Percentiles rank a stretch among this genome's conserved stretches.
Conservation (phyloP, 2,329 filamentous ascomycete species). For the Fonsecaea pugnacius region DNA sequence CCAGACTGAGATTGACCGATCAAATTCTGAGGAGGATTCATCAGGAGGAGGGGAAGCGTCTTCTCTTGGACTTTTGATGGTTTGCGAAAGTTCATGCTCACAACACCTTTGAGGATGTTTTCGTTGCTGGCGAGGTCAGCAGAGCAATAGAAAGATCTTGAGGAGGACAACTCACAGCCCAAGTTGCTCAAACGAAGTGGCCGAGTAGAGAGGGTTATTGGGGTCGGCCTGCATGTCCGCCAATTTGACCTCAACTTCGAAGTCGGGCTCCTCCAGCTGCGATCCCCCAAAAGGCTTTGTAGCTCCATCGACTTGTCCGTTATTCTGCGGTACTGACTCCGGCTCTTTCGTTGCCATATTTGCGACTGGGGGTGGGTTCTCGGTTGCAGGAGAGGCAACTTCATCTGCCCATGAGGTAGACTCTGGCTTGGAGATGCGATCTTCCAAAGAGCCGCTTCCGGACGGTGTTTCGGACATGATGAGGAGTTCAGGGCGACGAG, state of each 20-base stretch:
- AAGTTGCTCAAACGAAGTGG: constrained; percentile 81
- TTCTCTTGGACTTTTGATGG: constrained; percentile 98
- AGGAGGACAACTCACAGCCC: constrained; percentile 68
- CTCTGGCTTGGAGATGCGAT: constrained; percentile 54
- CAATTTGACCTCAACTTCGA: constrained; percentile 89
- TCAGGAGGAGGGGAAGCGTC: constrained; percentile 84
- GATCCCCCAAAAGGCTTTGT: constrained; percentile 51
- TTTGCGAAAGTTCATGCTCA: constrained; percentile 84
- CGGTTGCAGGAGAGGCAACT: constrained; percentile 39
- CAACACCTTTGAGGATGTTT: constrained; percentile 73
- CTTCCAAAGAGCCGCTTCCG: constrained; percentile 50
- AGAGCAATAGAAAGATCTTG: too few relatives aligned
- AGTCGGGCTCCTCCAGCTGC: constrained; percentile 70
- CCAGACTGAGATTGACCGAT: constrained; percentile 99
- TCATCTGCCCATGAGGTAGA: constrained; percentile 50
- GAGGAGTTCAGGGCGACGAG: constrained; percentile 17
- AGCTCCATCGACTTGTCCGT: constrained; percentile 49
- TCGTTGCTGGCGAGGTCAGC: constrained; percentile 30
- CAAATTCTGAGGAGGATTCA: constrained; percentile 87
- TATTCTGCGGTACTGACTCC: constrained; percentile 6
- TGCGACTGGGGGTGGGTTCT: constrained; percentile 31
- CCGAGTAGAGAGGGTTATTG: constrained; percentile 84
- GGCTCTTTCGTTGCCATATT: constrained; percentile 15
- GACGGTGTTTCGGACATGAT: constrained; percentile 46
- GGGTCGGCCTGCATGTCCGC: constrained; percentile 85